A percentile compares a stretch with the other conserved stretches of the same genome.
Conservation (phyloP, 768 basidiomycete genomes). For the Leccinum obscurum region DNA sequence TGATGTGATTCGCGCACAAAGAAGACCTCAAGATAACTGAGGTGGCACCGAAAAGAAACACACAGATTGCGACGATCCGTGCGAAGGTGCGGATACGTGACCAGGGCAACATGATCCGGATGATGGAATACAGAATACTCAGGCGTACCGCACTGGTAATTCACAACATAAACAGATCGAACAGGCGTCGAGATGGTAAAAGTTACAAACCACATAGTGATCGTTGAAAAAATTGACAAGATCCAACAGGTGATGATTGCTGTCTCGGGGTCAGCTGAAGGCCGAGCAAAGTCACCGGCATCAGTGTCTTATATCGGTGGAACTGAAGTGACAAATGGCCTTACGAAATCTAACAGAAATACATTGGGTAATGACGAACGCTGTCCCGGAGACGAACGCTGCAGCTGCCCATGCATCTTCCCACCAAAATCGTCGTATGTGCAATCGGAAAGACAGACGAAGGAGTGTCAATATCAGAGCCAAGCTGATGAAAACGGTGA, state of each 20-base stretch:
- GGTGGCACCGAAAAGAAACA: not conserved
- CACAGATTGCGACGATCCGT: not conserved
- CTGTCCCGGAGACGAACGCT: not conserved
- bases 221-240: not conserved
- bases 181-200: not conserved
- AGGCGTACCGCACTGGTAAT: not conserved
- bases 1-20: not conserved
- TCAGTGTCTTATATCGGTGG: not conserved
- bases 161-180: not conserved
- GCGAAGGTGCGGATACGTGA: not conserved
- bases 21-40: not conserved
- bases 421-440: slow-evolving; percentile 8
- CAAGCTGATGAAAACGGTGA: slow-evolving; percentile 5
- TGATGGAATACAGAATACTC: slow-evolving; percentile 1
- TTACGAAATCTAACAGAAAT: not conserved
- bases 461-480: slow-evolving; percentile 12
- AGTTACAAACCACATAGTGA: not conserved
- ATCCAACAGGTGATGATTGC: not conserved
- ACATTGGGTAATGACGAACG: not conserved
- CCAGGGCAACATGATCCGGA: not conserved
- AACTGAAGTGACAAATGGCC: not conserved
- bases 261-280: not conserved
- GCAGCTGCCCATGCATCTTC: slow-evolving; percentile 16
- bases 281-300: not conserved
- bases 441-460: slow-evolving; percentile 15